A percentile compares a stretch with the other conserved stretches of the same genome.
These are phyloP conservation scores for Filosporella fistucella DNA, from an alignment of 495 filamentous ascomycete genomes.

Conservation along the genomic window DNA sequence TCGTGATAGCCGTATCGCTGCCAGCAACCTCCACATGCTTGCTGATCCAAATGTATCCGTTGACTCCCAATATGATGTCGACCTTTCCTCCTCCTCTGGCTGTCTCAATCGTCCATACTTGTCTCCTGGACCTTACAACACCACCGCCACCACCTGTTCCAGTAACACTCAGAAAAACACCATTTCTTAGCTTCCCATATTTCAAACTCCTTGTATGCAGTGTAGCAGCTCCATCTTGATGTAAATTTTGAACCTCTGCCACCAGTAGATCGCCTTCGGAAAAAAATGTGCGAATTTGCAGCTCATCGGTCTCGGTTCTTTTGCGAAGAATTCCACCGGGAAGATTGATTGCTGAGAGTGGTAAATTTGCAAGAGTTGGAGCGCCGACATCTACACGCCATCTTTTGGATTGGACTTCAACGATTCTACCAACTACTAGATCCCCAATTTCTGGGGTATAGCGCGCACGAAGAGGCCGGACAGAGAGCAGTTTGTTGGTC, in stretches of 20 bases:
- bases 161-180: slow-evolving; percentile 74
- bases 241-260: slow-evolving; percentile 85
- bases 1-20: slow-evolving; percentile 54
- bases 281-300: slow-evolving; percentile 93
- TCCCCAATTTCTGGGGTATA: slow-evolving; percentile 96
- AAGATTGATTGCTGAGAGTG: slow-evolving; percentile 84
- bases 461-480: slow-evolving; percentile 82
- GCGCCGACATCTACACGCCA: slow-evolving; percentile 94
- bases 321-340: slow-evolving; percentile 90
- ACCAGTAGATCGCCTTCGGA: slow-evolving; percentile 84
- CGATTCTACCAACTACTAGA: slow-evolving; percentile 87
- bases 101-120: slow-evolving; percentile 77
- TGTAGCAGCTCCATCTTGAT: slow-evolving; percentile 73
- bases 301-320: slow-evolving; percentile 87
- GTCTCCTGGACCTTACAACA: slow-evolving; percentile 72
- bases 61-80: slow-evolving; percentile 87
- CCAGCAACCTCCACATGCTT: slow-evolving; percentile 54
- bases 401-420: slow-evolving; percentile 81
- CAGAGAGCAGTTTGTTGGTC: slow-evolving; percentile 93
- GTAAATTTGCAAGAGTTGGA: slow-evolving; percentile 74
- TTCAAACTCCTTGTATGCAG: slow-evolving; percentile 86
- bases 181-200: slow-evolving; percentile 94
- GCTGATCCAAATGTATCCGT: slow-evolving; percentile 92
- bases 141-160: slow-evolving; percentile 79
- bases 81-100: slow-evolving; percentile 69